These are phyloP conservation scores for Nakaseomyces bracarensis DNA, from an alignment of 1,139 yeast genomes.

Conservation along the genomic window DNA sequence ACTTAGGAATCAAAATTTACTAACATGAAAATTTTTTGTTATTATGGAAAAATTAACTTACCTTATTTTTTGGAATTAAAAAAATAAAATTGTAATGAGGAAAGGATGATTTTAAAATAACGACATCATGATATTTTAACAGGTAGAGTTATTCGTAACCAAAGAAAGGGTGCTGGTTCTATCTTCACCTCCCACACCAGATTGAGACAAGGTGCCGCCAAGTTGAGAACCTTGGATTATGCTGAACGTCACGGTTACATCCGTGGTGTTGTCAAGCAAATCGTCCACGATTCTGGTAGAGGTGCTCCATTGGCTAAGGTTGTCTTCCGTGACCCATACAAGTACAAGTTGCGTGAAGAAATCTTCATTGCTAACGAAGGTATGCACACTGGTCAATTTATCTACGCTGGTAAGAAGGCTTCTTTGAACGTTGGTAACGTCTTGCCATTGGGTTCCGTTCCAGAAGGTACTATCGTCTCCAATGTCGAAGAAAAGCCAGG, in stretches of 20 bases:
- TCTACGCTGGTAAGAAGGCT: conserved; percentile 99
- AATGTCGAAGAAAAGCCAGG: conserved; percentile 99
- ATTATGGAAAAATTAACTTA: not conserved
- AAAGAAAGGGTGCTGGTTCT: conserved; percentile 99
- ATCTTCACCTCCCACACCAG: conserved; percentile 99
- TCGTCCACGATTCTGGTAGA: conserved; percentile 99
- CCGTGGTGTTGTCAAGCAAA: conserved; percentile 98
- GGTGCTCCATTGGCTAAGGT: conserved; percentile 99
- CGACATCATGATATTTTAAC: conserved; percentile 18
- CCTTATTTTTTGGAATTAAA: not conserved
- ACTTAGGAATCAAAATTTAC: not conserved
- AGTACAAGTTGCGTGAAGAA: conserved; percentile 95
- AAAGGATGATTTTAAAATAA: conserved; percentile 11
- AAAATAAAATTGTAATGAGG: too few species aligned
- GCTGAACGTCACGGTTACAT: conserved; percentile 99
- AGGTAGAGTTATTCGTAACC: conserved; percentile 99
- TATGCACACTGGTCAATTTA: conserved; percentile 98
- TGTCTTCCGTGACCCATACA: conserved; percentile 99
- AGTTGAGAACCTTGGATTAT: conserved; percentile 97
- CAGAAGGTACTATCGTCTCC: conserved; percentile 98
- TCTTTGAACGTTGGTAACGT: conserved; percentile 96
- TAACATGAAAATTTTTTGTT: not conserved
- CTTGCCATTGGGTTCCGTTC: conserved; percentile 92
- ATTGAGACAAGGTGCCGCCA: conserved; percentile 99
- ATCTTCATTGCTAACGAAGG: conserved; percentile 99